Evolutionary conservation across 2,329 filamentous ascomycete species (phyloP).

Genomic region (Botryotinia globosa): DNA sequence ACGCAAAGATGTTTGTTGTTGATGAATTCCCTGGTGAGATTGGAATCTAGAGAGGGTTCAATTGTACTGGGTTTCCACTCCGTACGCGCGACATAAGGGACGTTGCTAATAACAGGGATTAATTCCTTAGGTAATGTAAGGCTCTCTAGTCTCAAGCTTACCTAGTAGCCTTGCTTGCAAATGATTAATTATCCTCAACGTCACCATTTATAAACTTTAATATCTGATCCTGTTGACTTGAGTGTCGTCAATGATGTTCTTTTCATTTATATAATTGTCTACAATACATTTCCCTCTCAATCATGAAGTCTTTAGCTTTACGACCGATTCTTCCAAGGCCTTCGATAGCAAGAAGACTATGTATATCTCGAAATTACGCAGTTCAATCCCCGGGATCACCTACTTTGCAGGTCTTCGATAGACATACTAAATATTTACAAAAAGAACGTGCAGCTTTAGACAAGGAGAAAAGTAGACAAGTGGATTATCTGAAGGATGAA

Average conservation of each 20-base stretch:
- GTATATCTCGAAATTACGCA: constrained; percentile 61
- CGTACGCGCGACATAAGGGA: constrained; percentile 12
- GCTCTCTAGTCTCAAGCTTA: constrained; percentile 6
- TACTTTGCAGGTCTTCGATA: constrained; percentile 87
- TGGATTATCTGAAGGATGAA: constrained; percentile 93
- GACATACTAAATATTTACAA: constrained; percentile 81
- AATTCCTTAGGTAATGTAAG: constrained; percentile 11
- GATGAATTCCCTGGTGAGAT: constrained; percentile 4
- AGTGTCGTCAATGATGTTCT: neutral
- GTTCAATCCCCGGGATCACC: constrained; percentile 74
- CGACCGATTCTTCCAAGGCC: constrained; percentile 29
- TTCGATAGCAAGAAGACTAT: constrained; percentile 25
- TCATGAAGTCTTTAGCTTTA: constrained; percentile 33
- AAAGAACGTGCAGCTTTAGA: constrained; percentile 79
- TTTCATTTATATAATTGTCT: neutral
- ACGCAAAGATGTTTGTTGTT: neutral
- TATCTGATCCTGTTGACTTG: neutral
- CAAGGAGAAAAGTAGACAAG: constrained; percentile 68
- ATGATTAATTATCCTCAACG: constrained; percentile 1
- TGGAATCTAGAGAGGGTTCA: neutral
- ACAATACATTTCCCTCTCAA: neutral
- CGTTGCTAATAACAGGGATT: constrained; percentile 12
- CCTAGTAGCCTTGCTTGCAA: neutral
- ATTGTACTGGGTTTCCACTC: constrained; percentile 8
- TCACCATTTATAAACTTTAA: neutral